Evolutionary conservation across 345 rosid genomes (phyloP).

Genomic region (Rhodamnia rubescens): DNA sequence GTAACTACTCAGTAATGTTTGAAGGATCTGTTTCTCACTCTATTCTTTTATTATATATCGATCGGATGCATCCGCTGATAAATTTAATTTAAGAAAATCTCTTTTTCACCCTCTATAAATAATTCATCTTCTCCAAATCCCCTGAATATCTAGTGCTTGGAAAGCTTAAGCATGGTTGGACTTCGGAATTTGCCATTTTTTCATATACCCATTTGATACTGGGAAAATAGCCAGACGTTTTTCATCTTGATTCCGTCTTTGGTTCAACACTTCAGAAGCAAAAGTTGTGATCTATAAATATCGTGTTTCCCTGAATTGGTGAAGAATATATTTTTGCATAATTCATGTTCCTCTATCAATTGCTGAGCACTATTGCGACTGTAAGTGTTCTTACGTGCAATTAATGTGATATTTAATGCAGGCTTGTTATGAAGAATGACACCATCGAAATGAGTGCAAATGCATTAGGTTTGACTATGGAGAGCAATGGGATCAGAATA

Average conservation of each 20-base stretch:
- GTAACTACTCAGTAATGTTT: background rate
- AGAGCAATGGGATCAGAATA: constrained; percentile 88
- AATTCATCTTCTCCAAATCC: background rate
- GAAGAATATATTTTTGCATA: background rate
- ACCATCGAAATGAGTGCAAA: constrained; percentile 71
- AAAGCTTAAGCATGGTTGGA: background rate
- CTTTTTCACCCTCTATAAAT: background rate
- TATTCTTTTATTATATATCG: background rate
- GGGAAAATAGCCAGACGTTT: background rate
- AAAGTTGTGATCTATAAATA: background rate
- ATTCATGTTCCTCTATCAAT: too few species aligned
- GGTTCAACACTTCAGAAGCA: background rate
- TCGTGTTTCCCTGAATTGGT: background rate
- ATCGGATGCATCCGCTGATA: background rate
- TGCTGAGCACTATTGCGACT: background rate
- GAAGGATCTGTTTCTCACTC: background rate
- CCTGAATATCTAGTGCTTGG: background rate
- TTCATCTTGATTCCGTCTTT: background rate
- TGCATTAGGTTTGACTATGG: constrained; percentile 82
- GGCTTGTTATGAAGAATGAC: constrained; percentile 71
- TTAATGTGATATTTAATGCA: constrained; percentile 7
- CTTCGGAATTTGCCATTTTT: background rate
- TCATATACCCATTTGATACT: background rate
- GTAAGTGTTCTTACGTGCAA: background rate
- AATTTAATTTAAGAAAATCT: too few species aligned